A percentile compares a stretch with the other conserved stretches of the same genome.
Evolutionary conservation across 192 early-diverging fungal species (phyloP).

Genomic region (Podila epicladia): DNA sequence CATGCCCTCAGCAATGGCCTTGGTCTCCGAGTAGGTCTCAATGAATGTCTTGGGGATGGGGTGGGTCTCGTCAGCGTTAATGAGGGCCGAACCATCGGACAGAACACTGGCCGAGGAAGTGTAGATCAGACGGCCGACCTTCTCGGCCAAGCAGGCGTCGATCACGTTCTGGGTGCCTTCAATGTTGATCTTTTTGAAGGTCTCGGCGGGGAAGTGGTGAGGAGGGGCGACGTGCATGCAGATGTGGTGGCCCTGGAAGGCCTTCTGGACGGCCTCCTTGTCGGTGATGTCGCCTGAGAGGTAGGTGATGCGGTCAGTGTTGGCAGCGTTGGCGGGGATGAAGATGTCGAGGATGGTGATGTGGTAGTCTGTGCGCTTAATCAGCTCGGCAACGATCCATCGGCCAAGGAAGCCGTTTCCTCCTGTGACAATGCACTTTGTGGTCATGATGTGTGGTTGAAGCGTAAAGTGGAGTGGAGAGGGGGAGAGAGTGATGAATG

Average conservation of each 20-base stretch:
- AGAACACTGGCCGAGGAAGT: slow-evolving; percentile 94
- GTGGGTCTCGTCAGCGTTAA: slow-evolving; percentile 82
- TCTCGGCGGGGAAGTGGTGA: slow-evolving; percentile 71
- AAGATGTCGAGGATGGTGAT: slow-evolving; percentile 89
- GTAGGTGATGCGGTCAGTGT: slow-evolving; percentile 57
- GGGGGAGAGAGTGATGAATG: slow-evolving; percentile 1
- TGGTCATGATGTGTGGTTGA: slow-evolving; percentile 1
- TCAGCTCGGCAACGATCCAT: slow-evolving; percentile 78
- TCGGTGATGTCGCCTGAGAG: slow-evolving; percentile 61
- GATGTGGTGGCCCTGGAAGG: slow-evolving; percentile 75
- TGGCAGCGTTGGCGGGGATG: slow-evolving; percentile 53
- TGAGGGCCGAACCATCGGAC: slow-evolving; percentile 76
- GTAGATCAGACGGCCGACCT: slow-evolving; percentile 80
- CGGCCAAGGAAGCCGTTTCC: slow-evolving; percentile 91
- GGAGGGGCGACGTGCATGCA: slow-evolving; percentile 91
- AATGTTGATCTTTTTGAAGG: slow-evolving; percentile 84
- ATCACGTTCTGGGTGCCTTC: slow-evolving; percentile 91
- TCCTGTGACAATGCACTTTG: slow-evolving; percentile 80
- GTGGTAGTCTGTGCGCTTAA: slow-evolving; percentile 61
- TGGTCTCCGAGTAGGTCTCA: slow-evolving; percentile 96
- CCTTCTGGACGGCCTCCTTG: slow-evolving; percentile 64
- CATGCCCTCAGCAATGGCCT: slow-evolving; percentile 77
- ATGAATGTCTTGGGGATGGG: slow-evolving; percentile 79
- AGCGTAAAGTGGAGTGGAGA: background rate
- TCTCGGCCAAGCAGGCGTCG: slow-evolving; percentile 68